Conservation (phyloP, 352 stramenopile genomes). For the Phytophthora brassicae region DNA sequence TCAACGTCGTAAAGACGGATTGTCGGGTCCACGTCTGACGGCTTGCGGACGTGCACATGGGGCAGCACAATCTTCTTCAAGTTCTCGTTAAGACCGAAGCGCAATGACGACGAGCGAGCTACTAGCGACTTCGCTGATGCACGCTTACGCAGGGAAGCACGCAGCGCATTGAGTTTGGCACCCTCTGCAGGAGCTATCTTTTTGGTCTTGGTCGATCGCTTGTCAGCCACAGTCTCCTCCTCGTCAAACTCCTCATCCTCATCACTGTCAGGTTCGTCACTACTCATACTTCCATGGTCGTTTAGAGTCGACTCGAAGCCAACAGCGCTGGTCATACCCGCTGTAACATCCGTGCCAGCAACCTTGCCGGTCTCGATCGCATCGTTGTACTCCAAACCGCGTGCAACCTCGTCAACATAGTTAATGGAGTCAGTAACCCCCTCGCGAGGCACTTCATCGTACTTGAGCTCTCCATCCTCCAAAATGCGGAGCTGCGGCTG, state of each 20-base stretch:
- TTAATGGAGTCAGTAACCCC: slow-evolving; percentile 55
- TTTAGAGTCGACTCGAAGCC: slow-evolving; percentile 63
- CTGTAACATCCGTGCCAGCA: slow-evolving; percentile 25
- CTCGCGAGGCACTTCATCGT: slow-evolving; percentile 53
- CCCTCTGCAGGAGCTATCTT: slow-evolving; percentile 41
- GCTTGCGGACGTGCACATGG: slow-evolving; percentile 78
- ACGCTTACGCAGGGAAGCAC: slow-evolving; percentile 54
- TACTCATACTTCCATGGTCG: slow-evolving; percentile 42
- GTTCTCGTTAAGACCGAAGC: slow-evolving; percentile 57
- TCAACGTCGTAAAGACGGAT: slow-evolving; percentile 84
- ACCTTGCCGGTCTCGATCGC: slow-evolving; percentile 28
- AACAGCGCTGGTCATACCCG: slow-evolving; percentile 45
- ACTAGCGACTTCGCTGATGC: slow-evolving; percentile 39
- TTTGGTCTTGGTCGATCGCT: slow-evolving; percentile 17
- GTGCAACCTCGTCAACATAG: slow-evolving; percentile 71
- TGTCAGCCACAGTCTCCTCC: slow-evolving; percentile 16
- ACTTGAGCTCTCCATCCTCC: slow-evolving; percentile 53
- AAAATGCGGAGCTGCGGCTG: slow-evolving; percentile 59
- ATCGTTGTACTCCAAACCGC: slow-evolving; percentile 58
- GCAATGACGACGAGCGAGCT: slow-evolving; percentile 49
- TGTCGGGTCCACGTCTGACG: slow-evolving; percentile 71
- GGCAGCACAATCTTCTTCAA: slow-evolving; percentile 69
- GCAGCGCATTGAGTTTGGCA: slow-evolving; percentile 60
- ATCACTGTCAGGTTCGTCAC: slow-evolving; percentile 48
- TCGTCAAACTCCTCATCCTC: slow-evolving; percentile 41